Conservation (phyloP, 371 early-diverging fungal genomes). For the Mucor plumbeus region DNA sequence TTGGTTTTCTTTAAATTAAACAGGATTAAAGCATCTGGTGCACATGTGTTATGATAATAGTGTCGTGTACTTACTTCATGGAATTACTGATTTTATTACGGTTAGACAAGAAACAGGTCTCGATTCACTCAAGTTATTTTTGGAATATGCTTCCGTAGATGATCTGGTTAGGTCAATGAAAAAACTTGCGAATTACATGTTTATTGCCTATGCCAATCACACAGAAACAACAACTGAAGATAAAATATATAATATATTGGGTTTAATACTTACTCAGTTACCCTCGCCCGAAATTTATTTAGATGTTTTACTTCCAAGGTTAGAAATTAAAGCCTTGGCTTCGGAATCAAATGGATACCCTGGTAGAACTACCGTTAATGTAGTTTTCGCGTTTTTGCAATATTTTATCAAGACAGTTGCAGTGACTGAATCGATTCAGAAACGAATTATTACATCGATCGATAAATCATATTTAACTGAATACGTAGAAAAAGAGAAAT, state of each 20-base stretch:
- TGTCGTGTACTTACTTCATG: constrained; percentile 22
- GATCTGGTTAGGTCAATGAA: constrained; percentile 27
- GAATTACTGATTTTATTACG: constrained; percentile 28
- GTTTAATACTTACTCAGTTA: constrained; percentile 1
- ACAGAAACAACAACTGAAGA: background rate
- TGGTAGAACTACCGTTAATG: background rate
- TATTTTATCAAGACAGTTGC: background rate
- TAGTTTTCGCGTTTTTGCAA: constrained; percentile 16
- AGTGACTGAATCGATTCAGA: background rate
- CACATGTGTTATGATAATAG: constrained; percentile 37
- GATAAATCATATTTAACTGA: constrained; percentile 15
- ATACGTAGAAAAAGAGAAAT: background rate
- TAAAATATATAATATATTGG: constrained; percentile 5
- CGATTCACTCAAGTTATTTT: constrained; percentile 22
- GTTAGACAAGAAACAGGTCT: constrained; percentile 24
- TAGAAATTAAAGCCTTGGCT: constrained; percentile 12
- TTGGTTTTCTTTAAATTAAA: background rate
- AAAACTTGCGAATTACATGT: constrained; percentile 6
- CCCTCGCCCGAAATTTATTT: constrained; percentile 24
- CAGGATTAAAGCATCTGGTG: constrained; percentile 37
- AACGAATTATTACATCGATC: background rate
- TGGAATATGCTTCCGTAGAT: constrained; percentile 18
- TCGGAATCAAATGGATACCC: constrained; percentile 20
- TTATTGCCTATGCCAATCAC: constrained; percentile 7
- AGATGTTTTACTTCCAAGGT: constrained; percentile 19